Percentiles rank a stretch among this genome's conserved stretches.
These are phyloP conservation scores for Laburnicola sp. DNA, from an alignment of 2,329 filamentous ascomycete species.

Conservation along the genomic window DNA sequence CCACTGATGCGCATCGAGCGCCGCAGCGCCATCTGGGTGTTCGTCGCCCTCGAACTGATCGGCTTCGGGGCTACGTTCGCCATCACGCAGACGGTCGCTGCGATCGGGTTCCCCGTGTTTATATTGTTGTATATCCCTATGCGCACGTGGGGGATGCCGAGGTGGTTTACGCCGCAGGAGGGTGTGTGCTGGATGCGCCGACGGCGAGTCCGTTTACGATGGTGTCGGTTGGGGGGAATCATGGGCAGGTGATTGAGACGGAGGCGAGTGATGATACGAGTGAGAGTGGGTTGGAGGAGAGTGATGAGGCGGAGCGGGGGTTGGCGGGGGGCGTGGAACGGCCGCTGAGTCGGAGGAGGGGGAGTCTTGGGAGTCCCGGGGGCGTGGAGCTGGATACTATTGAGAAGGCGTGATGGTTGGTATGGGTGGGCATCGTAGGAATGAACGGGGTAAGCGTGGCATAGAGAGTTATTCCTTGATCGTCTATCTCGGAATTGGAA, in stretches of 20 bases:
- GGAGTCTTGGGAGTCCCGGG: slow-evolving; percentile 22
- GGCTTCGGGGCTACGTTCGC: slow-evolving; percentile 59
- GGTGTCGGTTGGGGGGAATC: slow-evolving; percentile 56
- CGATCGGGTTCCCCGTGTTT: slow-evolving; percentile 62
- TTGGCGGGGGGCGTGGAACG: slow-evolving; percentile 16
- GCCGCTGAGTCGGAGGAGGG: slow-evolving; percentile 18
- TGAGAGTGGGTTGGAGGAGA: slow-evolving; percentile 22
- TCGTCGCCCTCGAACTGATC: slow-evolving; percentile 55
- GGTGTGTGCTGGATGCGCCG: slow-evolving; percentile 54
- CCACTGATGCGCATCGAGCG: slow-evolving; percentile 51
- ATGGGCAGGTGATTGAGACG: slow-evolving; percentile 27
- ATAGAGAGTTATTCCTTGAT: too few relatives aligned
- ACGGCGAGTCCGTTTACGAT: slow-evolving; percentile 59
- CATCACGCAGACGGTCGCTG: slow-evolving; percentile 63
- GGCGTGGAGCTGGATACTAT: slow-evolving; percentile 25
- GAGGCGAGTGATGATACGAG: background rate
- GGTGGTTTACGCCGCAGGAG: slow-evolving; percentile 55
- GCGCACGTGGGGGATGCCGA: slow-evolving; percentile 54
- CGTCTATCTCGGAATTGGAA: too few relatives aligned
- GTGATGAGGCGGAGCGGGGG: slow-evolving; percentile 33
- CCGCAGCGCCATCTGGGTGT: slow-evolving; percentile 52
- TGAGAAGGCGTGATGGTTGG: slow-evolving; percentile 6
- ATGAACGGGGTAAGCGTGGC: too few relatives aligned
- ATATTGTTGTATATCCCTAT: slow-evolving; percentile 61
- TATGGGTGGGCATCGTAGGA: too few relatives aligned